Evolutionary conservation across 1,284 basidiomycete genomes (phyloP), one percentile per base, ranked within the genome.

Genomic region (Porogramme epimiltina): DNA sequence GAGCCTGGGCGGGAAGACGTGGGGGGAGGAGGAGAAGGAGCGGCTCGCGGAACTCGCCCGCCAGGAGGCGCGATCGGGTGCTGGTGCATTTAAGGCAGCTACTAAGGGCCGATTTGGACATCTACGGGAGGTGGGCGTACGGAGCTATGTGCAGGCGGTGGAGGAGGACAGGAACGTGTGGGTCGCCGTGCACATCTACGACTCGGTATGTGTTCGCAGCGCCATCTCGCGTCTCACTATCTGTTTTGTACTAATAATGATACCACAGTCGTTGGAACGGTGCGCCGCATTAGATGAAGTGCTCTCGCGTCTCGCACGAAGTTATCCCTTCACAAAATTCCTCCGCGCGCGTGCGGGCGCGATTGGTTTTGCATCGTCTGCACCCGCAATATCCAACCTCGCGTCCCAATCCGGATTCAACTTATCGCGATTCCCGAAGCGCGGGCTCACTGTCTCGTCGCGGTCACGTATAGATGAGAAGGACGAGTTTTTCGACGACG

Each of bases 131-230:
- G 87, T 94, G 3, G 91, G 89, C 0, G 70, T 82, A 55, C 76
- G 81, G 52, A 87, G 87, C 22, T 94, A 87, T 62, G 74, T 93
- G 47, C 72, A 74, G 45, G 89, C 91, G 2, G 83, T 94, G 3
- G 91, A 93, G 66, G 91, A 92, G 66, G 81, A 82, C 26, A 72
- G 70, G 47, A 80, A 79, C 2, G 78, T 84, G 4, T 91, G 87
- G 82, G 88, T 94, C 15, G 81, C 93, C 13, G 76, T 94, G 26
- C 91, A 94, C 68, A 75, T 94, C 6, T 94, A 92, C 62, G 89
- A 93, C 62, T 76, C 89, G 38, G 91, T 93, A 66, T 60, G 86
- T 76, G n/a, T 15, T 19, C 26, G 10, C 23, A n/a, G 19, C 25
- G n/a, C n/a, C n/a, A n/a, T n/a, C n/a, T n/a, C n/a, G n/a, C n/a